Conservation (phyloP, 2,329 filamentous ascomycete species). For the Sclerotiophoma versabilis region DNA sequence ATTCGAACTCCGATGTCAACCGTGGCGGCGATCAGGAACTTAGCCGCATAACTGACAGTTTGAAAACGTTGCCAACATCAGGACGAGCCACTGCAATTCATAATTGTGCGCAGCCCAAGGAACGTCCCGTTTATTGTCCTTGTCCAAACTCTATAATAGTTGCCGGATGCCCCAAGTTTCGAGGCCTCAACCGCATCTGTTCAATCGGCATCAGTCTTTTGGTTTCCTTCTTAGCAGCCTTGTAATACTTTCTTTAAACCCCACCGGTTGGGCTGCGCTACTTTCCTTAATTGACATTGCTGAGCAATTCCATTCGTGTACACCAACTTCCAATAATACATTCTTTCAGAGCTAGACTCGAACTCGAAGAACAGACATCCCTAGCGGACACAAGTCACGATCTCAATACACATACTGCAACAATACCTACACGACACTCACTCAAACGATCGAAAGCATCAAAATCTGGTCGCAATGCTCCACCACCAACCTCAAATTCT, state of each 20-base stretch:
- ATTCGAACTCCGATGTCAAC: constrained; percentile 37
- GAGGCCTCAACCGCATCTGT: constrained; percentile 49
- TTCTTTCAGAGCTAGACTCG: constrained; percentile 49
- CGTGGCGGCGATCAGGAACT: constrained; percentile 47
- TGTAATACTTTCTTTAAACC: constrained; percentile 58
- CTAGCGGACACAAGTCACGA: constrained; percentile 37
- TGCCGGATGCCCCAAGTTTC: constrained; percentile 46
- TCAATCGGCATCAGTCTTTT: constrained; percentile 50
- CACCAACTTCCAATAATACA: constrained; percentile 45
- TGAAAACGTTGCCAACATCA: constrained; percentile 53
- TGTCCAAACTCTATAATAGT: constrained; percentile 45
- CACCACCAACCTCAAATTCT: constrained; percentile 50
- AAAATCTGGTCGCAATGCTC: constrained; percentile 37
- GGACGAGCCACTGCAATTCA: constrained; percentile 50
- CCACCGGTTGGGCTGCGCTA: constrained; percentile 63
- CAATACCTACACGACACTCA: constrained; percentile 45
- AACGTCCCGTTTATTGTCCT: constrained; percentile 40
- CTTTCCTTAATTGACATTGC: constrained; percentile 59
- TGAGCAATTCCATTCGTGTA: constrained; percentile 49
- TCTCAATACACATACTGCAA: constrained; percentile 33
- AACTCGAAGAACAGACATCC: constrained; percentile 57
- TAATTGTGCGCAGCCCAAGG: constrained; percentile 37
- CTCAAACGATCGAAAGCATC: constrained; percentile 5
- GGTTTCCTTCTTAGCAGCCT: constrained; percentile 49
- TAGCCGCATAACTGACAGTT: constrained; percentile 48